A percentile compares a stretch with the other conserved stretches of the same genome.
These are phyloP conservation scores for Coemansia sp. DNA, from an alignment of 192 early-diverging fungal genomes.

Conservation along the genomic window DNA sequence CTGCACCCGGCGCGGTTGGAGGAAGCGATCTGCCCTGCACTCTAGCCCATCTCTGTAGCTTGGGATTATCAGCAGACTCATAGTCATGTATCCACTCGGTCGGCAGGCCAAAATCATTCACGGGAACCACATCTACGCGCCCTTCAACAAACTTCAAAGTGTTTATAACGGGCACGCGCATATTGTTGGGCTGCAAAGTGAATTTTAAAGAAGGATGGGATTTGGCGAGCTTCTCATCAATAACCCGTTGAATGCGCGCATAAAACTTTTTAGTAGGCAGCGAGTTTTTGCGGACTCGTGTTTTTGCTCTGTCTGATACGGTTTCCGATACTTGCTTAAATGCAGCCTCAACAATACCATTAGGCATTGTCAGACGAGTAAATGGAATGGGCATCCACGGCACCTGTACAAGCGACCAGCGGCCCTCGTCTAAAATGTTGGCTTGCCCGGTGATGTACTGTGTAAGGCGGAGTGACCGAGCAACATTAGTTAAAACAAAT, in stretches of 20 bases:
- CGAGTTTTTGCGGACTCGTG: not conserved
- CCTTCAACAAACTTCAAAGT: not conserved
- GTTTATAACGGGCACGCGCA: not conserved
- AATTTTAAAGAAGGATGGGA: not conserved
- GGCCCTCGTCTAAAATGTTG: constrained; percentile 8
- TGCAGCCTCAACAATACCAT: not conserved
- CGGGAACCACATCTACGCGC: not conserved
- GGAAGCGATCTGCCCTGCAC: not conserved
- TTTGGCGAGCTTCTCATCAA: not conserved
- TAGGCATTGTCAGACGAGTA: not conserved
- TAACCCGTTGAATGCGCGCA: constrained; percentile 1
- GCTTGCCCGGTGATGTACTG: constrained; percentile 11
- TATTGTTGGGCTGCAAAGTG: constrained; percentile 8
- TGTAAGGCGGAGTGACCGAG: constrained; percentile 4
- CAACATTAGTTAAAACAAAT: not conserved
- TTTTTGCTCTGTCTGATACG: not conserved
- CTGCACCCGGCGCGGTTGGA: not conserved
- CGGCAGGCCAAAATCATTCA: constrained; percentile 3
- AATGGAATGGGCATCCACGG: constrained; percentile 7
- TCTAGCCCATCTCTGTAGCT: not conserved
- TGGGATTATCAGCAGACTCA: constrained; percentile 9
- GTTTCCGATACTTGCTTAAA: not conserved
- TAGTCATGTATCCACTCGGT: constrained; percentile 10
- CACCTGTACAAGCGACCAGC: not conserved
- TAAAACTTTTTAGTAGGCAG: constrained; percentile 7